phyloP scores from a whole-genome alignment of 108 stramenopile genomes.

The Craspedostauros australis region DNA sequence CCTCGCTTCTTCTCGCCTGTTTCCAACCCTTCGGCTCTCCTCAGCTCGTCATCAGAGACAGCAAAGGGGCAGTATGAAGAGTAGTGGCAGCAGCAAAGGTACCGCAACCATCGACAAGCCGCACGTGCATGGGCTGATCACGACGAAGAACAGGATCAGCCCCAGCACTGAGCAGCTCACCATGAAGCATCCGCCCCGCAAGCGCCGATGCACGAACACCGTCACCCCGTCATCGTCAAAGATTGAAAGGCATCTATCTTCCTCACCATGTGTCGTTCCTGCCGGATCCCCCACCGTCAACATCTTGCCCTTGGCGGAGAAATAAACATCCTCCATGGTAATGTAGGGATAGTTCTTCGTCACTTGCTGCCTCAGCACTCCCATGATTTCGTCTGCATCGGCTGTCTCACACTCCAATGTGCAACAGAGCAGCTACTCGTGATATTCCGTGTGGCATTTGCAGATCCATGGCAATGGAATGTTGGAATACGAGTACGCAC shows the following conservation, averaged over 20 bases:
- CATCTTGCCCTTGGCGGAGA: too few species aligned
- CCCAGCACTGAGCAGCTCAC: slow-evolving; percentile 32
- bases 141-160: slow-evolving; percentile 23
- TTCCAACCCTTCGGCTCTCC: too few species aligned
- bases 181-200: slow-evolving; percentile 47
- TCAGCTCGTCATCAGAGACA: slow-evolving; percentile 48
- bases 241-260: neutral
- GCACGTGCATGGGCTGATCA: slow-evolving; percentile 32
- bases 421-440: too few species aligned
- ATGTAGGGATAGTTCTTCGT: slow-evolving; percentile 1
- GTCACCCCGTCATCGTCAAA: slow-evolving; percentile 12
- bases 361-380: slow-evolving; percentile 1
- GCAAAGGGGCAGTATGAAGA: slow-evolving; percentile 48
- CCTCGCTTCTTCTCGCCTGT: too few species aligned
- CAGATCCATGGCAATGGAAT: too few species aligned
- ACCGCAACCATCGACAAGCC: slow-evolving; percentile 30
- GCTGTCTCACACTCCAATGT: too few species aligned
- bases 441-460: too few species aligned
- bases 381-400: neutral
- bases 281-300: too few species aligned
- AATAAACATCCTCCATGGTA: neutral
- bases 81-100: slow-evolving; percentile 42
- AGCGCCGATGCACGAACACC: slow-evolving; percentile 23
- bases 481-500: too few species aligned
- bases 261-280: slow-evolving; percentile 3